Percentiles rank a stretch among this genome's conserved stretches.
Conservation (phyloP, 495 filamentous ascomycete species). For the Neohortaea acidophila region DNA sequence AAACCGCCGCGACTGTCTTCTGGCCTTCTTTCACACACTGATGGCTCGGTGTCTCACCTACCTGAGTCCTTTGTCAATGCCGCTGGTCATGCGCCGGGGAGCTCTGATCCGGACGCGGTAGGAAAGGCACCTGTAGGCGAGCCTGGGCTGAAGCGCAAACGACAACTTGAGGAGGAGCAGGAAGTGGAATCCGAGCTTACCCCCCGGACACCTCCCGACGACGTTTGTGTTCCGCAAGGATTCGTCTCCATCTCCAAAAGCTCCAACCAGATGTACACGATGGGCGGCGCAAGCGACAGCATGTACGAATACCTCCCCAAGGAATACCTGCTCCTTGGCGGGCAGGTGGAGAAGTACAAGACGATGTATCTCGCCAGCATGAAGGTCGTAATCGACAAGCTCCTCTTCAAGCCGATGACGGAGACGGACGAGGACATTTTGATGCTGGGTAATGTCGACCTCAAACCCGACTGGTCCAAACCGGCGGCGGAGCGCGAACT, state of each 20-base stretch:
- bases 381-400: conserved; percentile 53
- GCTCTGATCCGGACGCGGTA: no score
- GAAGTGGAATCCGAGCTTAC: no score
- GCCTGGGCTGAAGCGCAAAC: no score
- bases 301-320: conserved; percentile 95
- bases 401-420: conserved; percentile 78
- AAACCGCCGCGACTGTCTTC: no score
- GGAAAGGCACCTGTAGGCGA: no score
- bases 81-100: no score
- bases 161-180: no score
- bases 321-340: conserved; percentile 63
- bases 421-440: conserved; percentile 60
- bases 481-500: background rate
- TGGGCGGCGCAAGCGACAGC: conserved; percentile 79
- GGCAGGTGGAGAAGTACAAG: conserved; percentile 63
- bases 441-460: conserved; percentile 46
- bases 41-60: no score
- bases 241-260: conserved; percentile 16
- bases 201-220: no score
- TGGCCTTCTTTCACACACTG: no score
- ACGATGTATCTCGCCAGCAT: conserved; percentile 63
- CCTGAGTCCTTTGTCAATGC: no score
- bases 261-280: conserved; percentile 40
- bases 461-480: conserved; percentile 11
- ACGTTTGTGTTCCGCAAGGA: conserved; percentile 25